Conservation (phyloP, 371 early-diverging fungal species). For the Encephalitozoon romaleae region DNA sequence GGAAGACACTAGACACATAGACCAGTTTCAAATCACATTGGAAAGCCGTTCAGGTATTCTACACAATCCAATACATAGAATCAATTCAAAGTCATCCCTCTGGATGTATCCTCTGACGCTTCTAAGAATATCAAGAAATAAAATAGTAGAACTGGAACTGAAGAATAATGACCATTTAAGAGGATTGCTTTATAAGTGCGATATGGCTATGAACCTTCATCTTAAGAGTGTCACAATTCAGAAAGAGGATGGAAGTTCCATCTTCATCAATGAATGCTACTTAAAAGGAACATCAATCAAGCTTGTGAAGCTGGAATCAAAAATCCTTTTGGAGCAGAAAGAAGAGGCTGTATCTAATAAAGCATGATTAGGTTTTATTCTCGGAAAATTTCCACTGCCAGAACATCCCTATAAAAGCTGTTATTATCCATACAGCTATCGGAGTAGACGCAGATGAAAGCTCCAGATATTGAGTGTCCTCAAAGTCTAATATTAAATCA, state of each 20-base stretch:
- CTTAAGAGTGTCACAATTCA: constrained; percentile 46
- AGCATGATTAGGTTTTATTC: neutral
- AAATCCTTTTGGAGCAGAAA: constrained; percentile 36
- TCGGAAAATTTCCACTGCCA: neutral
- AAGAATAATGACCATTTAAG: constrained; percentile 51
- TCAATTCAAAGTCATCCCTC: neutral
- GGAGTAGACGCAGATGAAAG: neutral
- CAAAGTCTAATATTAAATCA: neutral
- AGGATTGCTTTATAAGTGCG: constrained; percentile 58
- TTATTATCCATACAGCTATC: neutral
- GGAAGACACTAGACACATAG: constrained; percentile 34
- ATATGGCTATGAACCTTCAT: constrained; percentile 61
- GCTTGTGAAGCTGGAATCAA: constrained; percentile 49
- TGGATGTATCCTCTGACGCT: constrained; percentile 62
- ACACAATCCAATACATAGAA: neutral
- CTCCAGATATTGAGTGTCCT: neutral
- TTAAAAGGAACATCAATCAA: constrained; percentile 54
- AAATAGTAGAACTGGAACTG: constrained; percentile 54
- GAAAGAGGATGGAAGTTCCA: constrained; percentile 12
- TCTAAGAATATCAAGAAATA: constrained; percentile 57
- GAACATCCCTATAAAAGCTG: neutral
- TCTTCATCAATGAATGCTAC: constrained; percentile 47
- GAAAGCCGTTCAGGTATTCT: neutral
- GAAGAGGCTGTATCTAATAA: neutral
- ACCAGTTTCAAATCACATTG: neutral